Evolutionary conservation across 169 alveolate genomes (phyloP), one percentile per base, ranked within the genome.

Genomic region (Fabrea salina): DNA sequence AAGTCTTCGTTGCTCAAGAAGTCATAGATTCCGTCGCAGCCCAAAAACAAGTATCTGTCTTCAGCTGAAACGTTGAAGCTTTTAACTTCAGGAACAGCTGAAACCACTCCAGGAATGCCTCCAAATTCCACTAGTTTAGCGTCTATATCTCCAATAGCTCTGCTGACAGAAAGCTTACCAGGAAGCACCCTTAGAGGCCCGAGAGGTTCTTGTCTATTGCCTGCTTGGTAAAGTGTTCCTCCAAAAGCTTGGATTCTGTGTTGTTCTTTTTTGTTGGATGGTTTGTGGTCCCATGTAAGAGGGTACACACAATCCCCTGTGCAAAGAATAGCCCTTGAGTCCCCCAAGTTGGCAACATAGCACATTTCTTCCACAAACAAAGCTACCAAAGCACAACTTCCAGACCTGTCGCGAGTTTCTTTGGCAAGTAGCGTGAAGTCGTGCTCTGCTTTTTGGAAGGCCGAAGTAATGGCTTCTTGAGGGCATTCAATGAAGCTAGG

Each of bases 11-110:
- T 87, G 41, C 76, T 82, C 16, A 92, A 57, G 33, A 83, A 88
- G 75, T 92, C 96, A 75, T 86, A 92, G 39, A 92, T 85, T 11
- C 96, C 95, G 81, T 90, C 96, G 74, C 94, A 77, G 39, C 91
- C 96, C 6, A 91, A 44, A 4, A 91, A 72, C 30, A 91, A 84
- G 68, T 86, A 88, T 70, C 87, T 91, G 53, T 78, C 82, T 2
- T 86, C 90, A 13, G 80, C 75, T 67, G 79, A 58, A 44, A 92
- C 76, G 58, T 87, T 91, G 41, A 87, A 80, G 39, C 76, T 85
- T 44, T 80, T 83, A 0, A 91, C 85, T 51, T 91, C 96, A 35
- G 96, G 94, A 7, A 74, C 43, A 6, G 90, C 86, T 1, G 80
- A 82, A 11, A 91, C 86, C 27, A 87, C 96, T 41, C 83, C 85